These are phyloP conservation scores for Myochromella boudieri DNA, from an alignment of 768 basidiomycete genomes.

Conservation along the genomic window DNA sequence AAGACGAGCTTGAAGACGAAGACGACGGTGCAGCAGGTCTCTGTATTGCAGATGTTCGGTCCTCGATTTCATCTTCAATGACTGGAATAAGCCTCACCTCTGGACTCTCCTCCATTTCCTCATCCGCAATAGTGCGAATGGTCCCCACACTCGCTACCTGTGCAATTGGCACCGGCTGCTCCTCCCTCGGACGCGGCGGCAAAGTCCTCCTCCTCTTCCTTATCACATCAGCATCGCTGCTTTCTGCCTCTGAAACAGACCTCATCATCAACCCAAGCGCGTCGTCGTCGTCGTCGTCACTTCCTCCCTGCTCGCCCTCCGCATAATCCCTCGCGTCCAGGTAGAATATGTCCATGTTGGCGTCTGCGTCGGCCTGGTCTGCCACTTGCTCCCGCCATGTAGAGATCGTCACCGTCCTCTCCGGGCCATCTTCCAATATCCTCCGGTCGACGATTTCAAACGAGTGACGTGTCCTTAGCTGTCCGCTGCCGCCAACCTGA, in stretches of 20 bases:
- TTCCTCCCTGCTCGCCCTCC: slow-evolving; percentile 19
- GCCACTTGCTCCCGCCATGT: slow-evolving; percentile 59
- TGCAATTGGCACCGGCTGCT: too few relatives aligned
- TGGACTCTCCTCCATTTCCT: slow-evolving; percentile 8
- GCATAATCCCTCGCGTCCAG: slow-evolving; percentile 36
- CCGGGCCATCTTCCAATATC: slow-evolving; percentile 48
- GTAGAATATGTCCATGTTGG: slow-evolving; percentile 48
- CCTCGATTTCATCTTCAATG: too few relatives aligned
- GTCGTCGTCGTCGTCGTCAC: slow-evolving; percentile 11
- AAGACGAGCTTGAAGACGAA: too few relatives aligned
- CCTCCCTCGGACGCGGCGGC: neutral
- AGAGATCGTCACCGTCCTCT: slow-evolving; percentile 52
- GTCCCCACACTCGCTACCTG: slow-evolving; percentile 8
- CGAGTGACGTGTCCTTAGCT: slow-evolving; percentile 33
- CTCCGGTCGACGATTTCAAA: slow-evolving; percentile 42
- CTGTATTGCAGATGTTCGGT: neutral
- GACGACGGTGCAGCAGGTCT: slow-evolving; percentile 1
- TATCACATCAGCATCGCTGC: too few relatives aligned
- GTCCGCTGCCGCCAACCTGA: slow-evolving; percentile 5
- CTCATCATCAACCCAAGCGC: neutral
- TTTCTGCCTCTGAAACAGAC: slow-evolving; percentile 11
- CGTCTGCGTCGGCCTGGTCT: slow-evolving; percentile 32
- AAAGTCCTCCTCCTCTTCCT: slow-evolving; percentile 1
- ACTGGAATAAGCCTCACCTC: neutral
- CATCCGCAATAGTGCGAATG: slow-evolving; percentile 16